Evolutionary conservation across 2,329 filamentous ascomycete genomes (phyloP), one percentile per base, ranked within the genome.

Genomic region (Basipetospora chlamydospora): DNA sequence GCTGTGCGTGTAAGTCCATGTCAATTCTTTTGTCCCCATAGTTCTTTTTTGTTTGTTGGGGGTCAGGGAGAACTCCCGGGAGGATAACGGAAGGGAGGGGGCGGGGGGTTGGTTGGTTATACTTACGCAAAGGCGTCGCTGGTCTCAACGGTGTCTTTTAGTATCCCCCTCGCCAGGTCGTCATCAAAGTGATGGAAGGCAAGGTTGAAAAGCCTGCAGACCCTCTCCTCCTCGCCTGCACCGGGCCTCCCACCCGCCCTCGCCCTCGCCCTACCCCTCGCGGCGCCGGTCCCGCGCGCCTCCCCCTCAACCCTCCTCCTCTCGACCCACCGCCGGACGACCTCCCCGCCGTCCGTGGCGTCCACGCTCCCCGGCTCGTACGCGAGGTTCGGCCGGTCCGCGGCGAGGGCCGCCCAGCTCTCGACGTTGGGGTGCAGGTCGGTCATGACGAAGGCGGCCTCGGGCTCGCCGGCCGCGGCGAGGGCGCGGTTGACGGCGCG

Each of bases 181-280:
- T 85, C 76, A 42, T 75, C 67, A 45, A 86, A 86, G 56, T 86
- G 80, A 54, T 86, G 81, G 48, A 87, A 87, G 1, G 78, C 71
- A 2, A 84, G 61, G 50, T 78, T 81, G 53, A 81, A 86, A 34
- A 85, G 57, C 4, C 80, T 64, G 49, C 84, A 79, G 16, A 81
- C 67, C 48, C 64, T 67, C 33, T 59, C 60, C 3, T 57, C 59
- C 9, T 54, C 49, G n/a, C n/a, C n/a, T n/a, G n/a, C n/a, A n/a
- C n/a, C n/a, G n/a, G n/a, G n/a, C n/a, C n/a, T n/a, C n/a, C n/a
- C n/a, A n/a, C n/a, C n/a, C n/a, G n/a, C n/a, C n/a, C n/a, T n/a
- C n/a, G n/a, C n/a, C n/a, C n/a, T n/a, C n/a, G n/a, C n/a, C n/a
- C n/a, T n/a, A n/a, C n/a, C n/a, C n/a, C n/a, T n/a, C n/a, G n/a